Percentiles rank a stretch among this genome's conserved stretches.
phyloP scores from a whole-genome alignment of 2,329 filamentous ascomycete genomes.

The Calycina marina region DNA sequence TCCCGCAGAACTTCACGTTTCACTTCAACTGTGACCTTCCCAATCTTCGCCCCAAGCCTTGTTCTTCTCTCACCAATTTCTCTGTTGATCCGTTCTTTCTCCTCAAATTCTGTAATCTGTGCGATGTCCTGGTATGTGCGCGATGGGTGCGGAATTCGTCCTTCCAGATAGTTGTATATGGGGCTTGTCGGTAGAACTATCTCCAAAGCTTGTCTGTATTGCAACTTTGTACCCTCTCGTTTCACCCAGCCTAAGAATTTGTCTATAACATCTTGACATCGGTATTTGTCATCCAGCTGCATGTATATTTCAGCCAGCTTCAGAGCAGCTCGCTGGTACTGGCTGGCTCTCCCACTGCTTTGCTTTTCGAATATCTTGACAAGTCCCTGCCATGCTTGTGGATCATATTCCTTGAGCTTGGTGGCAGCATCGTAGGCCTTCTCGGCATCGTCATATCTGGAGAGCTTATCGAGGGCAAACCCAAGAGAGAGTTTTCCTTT shows the following conservation, averaged over 20 bases:
- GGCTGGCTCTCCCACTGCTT: constrained; percentile 49
- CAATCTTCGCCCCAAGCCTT: constrained; percentile 68
- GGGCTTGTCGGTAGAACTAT: constrained; percentile 67
- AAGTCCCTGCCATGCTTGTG: constrained; percentile 84
- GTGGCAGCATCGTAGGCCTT: constrained; percentile 61
- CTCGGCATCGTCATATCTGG: constrained; percentile 58
- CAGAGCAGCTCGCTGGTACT: constrained; percentile 61
- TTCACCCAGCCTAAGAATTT: constrained; percentile 66
- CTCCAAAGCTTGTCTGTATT: constrained; percentile 64
- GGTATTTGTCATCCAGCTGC: constrained; percentile 47
- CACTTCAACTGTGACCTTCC: constrained; percentile 73
- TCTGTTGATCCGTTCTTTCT: constrained; percentile 78
- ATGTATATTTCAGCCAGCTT: constrained; percentile 63
- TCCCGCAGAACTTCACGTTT: constrained; percentile 68
- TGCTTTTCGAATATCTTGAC: constrained; percentile 75
- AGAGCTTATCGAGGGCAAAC: constrained; percentile 67
- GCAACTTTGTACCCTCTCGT: constrained; percentile 52
- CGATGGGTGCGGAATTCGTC: constrained; percentile 64
- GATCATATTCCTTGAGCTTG: constrained; percentile 55
- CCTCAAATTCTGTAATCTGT: constrained; percentile 70
- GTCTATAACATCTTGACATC: constrained; percentile 54
- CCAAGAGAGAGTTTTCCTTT: constrained; percentile 72
- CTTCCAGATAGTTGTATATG: constrained; percentile 71
- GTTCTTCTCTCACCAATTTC: constrained; percentile 83
- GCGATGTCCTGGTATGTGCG: constrained; percentile 72